Base-by-base conservation (phyloP, 352 stramenopile genomes). In the Aphanomyces invadans region DNA sequence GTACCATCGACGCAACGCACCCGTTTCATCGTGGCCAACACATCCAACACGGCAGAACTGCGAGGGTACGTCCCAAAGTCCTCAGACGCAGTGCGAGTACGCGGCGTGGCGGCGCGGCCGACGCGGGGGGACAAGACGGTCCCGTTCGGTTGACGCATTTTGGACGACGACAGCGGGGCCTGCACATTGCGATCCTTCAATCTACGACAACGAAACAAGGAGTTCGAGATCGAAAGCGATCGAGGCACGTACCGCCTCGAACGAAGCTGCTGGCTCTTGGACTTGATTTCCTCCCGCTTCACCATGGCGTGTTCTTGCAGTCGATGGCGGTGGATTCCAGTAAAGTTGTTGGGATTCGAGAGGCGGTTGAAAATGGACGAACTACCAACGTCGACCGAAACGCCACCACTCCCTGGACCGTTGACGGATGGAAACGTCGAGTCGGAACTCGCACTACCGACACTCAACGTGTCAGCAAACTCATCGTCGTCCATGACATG, bases 241-340 rank as follows among this genome's bases (percentile, higher is more conserved):
- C n/a, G n/a, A n/a, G n/a, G n/a, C n/a, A n/a, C n/a, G 21, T 89
- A 68, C 48, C 86, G 81, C 9, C 86, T 78, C 12, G 79, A 80
- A 3, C 86, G 83, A 64, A 90, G 85, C 19, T 80, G 80, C 57
- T 94, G 82, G 2, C 77, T 81, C 11, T 81, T 80, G 52, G 74
- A 84, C 55, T 94, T 85, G 9, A 94, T 42, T 51, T 92, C 73
- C 60, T 94, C 86, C 38, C 86, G 80, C 72, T 94, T 94, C 5
- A 77, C 78, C 39, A 79, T 81, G 74, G 81, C 92, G 25, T 67
- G 56, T 57, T 94, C 86, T 36, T 77, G 72, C 33, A 89, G 79
- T 3, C 86, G 83, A 51, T 92, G 90, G 71, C 92, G 92, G 77
- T 95, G 86, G 62, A 92, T 95, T 19, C 86, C 86, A 21, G 86